Conservation (phyloP, 2,329 filamentous ascomycete genomes). For the Neofusicoccum sp. region DNA sequence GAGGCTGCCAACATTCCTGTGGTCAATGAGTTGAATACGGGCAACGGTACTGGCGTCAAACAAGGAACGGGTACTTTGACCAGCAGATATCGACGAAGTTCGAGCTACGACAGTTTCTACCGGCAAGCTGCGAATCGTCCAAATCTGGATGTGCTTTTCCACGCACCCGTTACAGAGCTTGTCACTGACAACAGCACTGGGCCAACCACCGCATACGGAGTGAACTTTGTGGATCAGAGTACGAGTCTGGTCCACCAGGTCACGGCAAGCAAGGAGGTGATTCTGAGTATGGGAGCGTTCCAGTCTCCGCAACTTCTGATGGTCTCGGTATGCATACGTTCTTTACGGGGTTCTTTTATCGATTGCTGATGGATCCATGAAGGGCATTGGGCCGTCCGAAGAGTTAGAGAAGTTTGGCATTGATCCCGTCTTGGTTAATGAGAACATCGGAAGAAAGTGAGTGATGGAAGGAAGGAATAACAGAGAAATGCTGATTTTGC, state of each 20-base stretch:
- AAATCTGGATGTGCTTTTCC: constrained; percentile 30
- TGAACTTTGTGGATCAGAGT: constrained; percentile 28
- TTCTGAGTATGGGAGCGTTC: constrained; percentile 30
- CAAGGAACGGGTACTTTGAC: constrained; percentile 31
- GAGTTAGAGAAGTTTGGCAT: constrained; percentile 21
- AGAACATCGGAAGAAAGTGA: constrained; percentile 32
- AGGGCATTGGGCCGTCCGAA: constrained; percentile 14
- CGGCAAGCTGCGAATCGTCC: constrained; percentile 28
- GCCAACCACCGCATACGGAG: constrained; percentile 24
- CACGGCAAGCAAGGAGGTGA: constrained; percentile 32
- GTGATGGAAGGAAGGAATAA: too few species aligned
- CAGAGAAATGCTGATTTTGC: too few species aligned
- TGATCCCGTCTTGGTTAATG: constrained; percentile 27
- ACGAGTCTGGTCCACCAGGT: constrained; percentile 29
- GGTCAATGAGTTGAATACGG: constrained; percentile 34
- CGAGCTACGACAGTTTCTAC: constrained; percentile 34
- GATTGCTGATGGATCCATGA: constrained; percentile 3
- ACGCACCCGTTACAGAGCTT: constrained; percentile 30
- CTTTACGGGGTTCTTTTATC: too few species aligned
- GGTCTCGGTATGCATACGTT: constrained; percentile 28
- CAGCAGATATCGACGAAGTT: constrained; percentile 24
- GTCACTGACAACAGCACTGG: constrained; percentile 20
- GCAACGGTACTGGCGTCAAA: constrained; percentile 32
- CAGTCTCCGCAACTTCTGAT: constrained; percentile 33
- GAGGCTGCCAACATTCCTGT: constrained; percentile 32